These are phyloP conservation scores for Bisporella sp. DNA, from an alignment of 2,329 filamentous ascomycete genomes.

Conservation along the genomic window DNA sequence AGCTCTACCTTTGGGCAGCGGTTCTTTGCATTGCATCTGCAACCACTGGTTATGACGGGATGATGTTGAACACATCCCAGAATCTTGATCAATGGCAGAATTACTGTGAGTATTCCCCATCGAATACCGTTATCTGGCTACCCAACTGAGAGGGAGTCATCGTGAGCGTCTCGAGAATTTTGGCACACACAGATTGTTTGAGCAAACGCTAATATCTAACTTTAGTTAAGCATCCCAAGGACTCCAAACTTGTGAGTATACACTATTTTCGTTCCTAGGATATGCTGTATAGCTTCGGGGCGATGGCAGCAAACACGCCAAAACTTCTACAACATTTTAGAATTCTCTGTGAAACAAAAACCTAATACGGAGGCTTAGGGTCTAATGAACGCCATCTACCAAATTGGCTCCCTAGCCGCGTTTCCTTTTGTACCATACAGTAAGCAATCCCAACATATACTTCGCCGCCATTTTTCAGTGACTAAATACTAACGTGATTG, in stretches of 20 bases:
- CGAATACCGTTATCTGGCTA: no score
- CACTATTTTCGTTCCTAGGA: no score
- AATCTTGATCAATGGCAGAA: slow-evolving; percentile 46
- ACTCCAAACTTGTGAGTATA: background rate
- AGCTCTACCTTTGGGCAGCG: slow-evolving; percentile 44
- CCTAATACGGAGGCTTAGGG: slow-evolving; percentile 16
- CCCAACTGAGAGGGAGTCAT: no score
- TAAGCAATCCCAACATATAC: background rate
- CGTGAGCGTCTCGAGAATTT: no score
- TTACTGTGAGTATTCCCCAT: slow-evolving; percentile 28
- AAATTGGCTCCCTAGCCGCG: slow-evolving; percentile 32
- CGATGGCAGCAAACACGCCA: no score
- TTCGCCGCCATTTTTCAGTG: background rate
- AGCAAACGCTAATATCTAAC: no score
- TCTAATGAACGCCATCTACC: slow-evolving; percentile 37
- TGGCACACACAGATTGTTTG: no score
- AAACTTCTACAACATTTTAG: no score
- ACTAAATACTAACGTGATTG: slow-evolving; percentile 20
- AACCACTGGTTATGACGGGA: slow-evolving; percentile 55
- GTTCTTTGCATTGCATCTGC: slow-evolving; percentile 54
- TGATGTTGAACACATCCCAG: slow-evolving; percentile 53
- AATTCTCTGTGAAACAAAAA: no score
- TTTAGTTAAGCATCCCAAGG: background rate
- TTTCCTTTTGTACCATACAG: slow-evolving; percentile 26
- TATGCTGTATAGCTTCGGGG: no score